phyloP scores from a whole-genome alignment of 768 basidiomycete genomes.

The Termitomyces sp. region DNA sequence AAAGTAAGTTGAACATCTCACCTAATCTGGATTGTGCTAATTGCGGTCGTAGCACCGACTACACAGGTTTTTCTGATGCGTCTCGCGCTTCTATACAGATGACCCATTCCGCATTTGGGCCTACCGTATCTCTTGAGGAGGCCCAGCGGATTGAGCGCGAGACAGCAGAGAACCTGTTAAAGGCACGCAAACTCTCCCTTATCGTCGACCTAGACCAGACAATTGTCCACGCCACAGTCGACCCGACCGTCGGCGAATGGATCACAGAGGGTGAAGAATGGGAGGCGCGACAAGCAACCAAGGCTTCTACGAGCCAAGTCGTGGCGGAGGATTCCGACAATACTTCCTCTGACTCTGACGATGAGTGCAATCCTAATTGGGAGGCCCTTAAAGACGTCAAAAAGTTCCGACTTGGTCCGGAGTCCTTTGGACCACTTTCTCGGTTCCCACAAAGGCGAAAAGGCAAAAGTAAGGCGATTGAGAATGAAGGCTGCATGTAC shows the following conservation, averaged over 20 bases:
- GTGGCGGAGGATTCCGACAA: constrained; percentile 34
- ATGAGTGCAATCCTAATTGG: constrained; percentile 88
- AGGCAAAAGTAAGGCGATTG: constrained; percentile 60
- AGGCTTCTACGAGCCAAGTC: constrained; percentile 27
- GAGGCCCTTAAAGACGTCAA: constrained; percentile 87
- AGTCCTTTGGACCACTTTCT: constrained; percentile 48
- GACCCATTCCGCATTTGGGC: constrained; percentile 89
- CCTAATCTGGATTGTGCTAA: constrained; percentile 1
- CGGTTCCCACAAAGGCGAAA: constrained; percentile 37
- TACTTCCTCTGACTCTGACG: constrained; percentile 37
- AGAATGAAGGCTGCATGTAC: constrained; percentile 86
- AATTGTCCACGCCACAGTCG: constrained; percentile 96
- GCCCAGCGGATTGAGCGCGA: constrained; percentile 85
- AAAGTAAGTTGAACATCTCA: constrained; percentile 44
- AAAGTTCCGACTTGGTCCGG: constrained; percentile 84
- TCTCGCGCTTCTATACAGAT: constrained; percentile 88
- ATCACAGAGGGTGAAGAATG: constrained; percentile 79
- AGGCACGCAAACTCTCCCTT: constrained; percentile 76
- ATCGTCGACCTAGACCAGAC: constrained; percentile 99
- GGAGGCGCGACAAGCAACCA: constrained; percentile 55
- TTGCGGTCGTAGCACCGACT: constrained; percentile 52
- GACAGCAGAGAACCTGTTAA: constrained; percentile 73
- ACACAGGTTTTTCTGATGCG: constrained; percentile 83
- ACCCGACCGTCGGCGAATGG: constrained; percentile 99
- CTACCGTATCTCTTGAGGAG: constrained; percentile 89